Evolutionary conservation across 163 green algal genomes (phyloP).

Genomic region (Smithsoniella earleae): DNA sequence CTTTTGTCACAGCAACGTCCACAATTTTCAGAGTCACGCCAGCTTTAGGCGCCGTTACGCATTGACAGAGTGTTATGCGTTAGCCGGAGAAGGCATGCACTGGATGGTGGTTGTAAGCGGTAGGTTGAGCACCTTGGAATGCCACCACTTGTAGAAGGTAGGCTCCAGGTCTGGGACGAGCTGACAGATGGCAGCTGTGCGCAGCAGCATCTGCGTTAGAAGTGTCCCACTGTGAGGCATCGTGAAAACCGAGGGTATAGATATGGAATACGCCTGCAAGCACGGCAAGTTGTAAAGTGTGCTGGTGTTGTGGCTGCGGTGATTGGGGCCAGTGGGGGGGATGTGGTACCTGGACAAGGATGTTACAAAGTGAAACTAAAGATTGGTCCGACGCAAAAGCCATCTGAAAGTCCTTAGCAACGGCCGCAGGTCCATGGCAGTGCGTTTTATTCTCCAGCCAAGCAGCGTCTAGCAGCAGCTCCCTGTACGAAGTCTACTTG

Average conservation of each 20-base stretch:
- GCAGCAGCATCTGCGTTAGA: conserved; percentile 14
- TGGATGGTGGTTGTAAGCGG: background rate
- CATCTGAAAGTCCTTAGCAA: conserved; percentile 21
- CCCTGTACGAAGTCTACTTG: background rate
- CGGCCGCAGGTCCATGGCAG: background rate
- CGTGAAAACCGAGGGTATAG: background rate
- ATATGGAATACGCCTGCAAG: conserved; percentile 27
- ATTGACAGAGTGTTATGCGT: background rate
- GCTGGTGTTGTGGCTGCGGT: background rate
- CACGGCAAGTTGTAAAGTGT: background rate
- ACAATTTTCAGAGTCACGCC: background rate
- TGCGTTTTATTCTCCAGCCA: conserved; percentile 28
- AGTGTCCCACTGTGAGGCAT: conserved; percentile 20
- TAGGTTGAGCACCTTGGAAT: background rate
- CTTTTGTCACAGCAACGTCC: background rate
- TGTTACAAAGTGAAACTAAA: background rate
- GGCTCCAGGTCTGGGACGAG: background rate
- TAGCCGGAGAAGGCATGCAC: background rate
- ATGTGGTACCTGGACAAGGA: background rate
- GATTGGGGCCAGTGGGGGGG: background rate
- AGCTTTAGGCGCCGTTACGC: background rate
- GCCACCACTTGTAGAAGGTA: conserved; percentile 10
- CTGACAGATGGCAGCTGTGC: conserved; percentile 21
- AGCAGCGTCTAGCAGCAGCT: background rate
- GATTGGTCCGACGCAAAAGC: background rate